These are phyloP conservation scores for Ustilaginoidea virens DNA, from an alignment of 2,329 filamentous ascomycete genomes.

Conservation along the genomic window DNA sequence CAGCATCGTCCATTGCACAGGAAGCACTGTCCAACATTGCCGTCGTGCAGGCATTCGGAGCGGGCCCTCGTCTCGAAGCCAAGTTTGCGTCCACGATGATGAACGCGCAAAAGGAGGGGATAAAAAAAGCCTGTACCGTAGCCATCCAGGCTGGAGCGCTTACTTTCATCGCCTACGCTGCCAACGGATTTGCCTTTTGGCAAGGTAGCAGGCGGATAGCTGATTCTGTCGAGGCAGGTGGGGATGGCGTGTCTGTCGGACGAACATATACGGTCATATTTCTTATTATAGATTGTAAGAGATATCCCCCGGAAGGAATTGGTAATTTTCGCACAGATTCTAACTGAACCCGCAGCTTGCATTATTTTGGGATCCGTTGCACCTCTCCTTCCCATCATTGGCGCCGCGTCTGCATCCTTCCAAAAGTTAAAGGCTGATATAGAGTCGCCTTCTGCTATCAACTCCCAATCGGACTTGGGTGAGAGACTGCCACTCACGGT, in stretches of 20 bases:
- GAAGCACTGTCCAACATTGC: slow-evolving; percentile 44
- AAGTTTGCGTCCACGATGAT: slow-evolving; percentile 40
- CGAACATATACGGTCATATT: slow-evolving; percentile 40
- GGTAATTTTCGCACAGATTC: not conserved
- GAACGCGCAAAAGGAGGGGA: slow-evolving; percentile 32
- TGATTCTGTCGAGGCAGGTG: slow-evolving; percentile 18
- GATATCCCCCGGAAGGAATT: not conserved
- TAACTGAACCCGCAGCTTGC: not conserved
- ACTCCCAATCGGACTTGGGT: slow-evolving; percentile 15
- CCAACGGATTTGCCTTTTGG: slow-evolving; percentile 54
- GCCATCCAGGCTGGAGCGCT: slow-evolving; percentile 44
- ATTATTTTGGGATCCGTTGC: slow-evolving; percentile 38
- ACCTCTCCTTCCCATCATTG: slow-evolving; percentile 41
- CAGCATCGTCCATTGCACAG: slow-evolving; percentile 46
- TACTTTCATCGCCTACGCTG: slow-evolving; percentile 53
- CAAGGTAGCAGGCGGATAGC: slow-evolving; percentile 43
- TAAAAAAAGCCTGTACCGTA: slow-evolving; percentile 40
- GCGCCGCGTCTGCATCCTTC: slow-evolving; percentile 36
- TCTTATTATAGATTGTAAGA: slow-evolving; percentile 32
- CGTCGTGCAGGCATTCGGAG: slow-evolving; percentile 49
- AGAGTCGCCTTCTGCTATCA: slow-evolving; percentile 27
- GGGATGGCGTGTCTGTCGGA: slow-evolving; percentile 25
- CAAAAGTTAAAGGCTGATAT: slow-evolving; percentile 38
- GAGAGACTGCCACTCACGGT: slow-evolving; percentile 20
- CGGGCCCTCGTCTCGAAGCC: slow-evolving; percentile 39